These are phyloP conservation scores for Arabis alpina DNA, from an alignment of 345 rosid genomes.

Conservation along the genomic window DNA sequence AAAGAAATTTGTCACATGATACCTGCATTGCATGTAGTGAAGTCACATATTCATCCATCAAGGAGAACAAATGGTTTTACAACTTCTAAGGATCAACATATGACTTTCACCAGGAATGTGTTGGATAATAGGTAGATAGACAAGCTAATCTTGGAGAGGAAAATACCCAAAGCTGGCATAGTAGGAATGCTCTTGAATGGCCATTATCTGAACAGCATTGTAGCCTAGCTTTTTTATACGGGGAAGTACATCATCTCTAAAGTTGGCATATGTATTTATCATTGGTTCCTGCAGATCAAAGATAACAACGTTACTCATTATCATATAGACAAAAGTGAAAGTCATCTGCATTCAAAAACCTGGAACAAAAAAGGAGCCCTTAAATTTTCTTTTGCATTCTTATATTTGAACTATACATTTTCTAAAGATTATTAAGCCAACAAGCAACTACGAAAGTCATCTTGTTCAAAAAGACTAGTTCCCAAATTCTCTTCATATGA, in stretches of 20 bases:
- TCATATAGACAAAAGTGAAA: slow-evolving; percentile 21
- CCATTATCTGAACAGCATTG: slow-evolving; percentile 98
- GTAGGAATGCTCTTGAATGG: slow-evolving; percentile 96
- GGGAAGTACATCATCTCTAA: slow-evolving; percentile 96
- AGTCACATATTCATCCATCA: slow-evolving; percentile 27
- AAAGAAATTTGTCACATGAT: slow-evolving; percentile 92
- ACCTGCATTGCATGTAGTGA: slow-evolving; percentile 61
- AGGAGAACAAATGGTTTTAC: slow-evolving; percentile 27
- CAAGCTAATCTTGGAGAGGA: slow-evolving; percentile 22
- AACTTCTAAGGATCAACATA: slow-evolving; percentile 1
- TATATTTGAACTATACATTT: not conserved
- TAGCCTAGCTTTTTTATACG: slow-evolving; percentile 93
- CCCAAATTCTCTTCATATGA: slow-evolving; percentile 10
- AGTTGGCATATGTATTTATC: slow-evolving; percentile 83
- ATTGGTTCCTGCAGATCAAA: slow-evolving; percentile 71
- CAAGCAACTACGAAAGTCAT: slow-evolving; percentile 16
- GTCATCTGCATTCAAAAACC: slow-evolving; percentile 6
- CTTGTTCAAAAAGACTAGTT: not conserved
- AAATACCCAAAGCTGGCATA: slow-evolving; percentile 97
- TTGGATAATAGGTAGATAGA: slow-evolving; percentile 12
- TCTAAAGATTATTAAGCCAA: slow-evolving; percentile 16
- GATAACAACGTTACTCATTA: slow-evolving; percentile 4
- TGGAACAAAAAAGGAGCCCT: not conserved
- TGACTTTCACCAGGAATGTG: slow-evolving; percentile 15
- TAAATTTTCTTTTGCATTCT: slow-evolving; percentile 2